Conservation (phyloP, 768 basidiomycete genomes). For the Lenzites betulinus region DNA sequence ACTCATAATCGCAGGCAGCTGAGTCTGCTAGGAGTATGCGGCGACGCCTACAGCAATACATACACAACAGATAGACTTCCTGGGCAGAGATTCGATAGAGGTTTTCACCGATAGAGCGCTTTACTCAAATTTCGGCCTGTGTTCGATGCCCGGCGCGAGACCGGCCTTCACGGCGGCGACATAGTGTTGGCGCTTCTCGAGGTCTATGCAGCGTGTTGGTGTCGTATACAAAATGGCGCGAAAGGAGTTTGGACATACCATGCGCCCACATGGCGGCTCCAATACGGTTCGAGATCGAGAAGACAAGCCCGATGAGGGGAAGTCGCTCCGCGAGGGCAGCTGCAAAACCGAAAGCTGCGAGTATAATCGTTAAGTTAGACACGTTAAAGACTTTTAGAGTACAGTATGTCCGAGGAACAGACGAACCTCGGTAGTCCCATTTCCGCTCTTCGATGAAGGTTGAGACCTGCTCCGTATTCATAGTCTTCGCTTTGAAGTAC, state of each 20-base stretch:
- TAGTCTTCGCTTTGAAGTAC: slow-evolving; percentile 86
- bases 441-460: slow-evolving; percentile 87
- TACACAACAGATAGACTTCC: too few relatives aligned
- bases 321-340: slow-evolving; percentile 81
- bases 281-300: slow-evolving; percentile 84
- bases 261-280: slow-evolving; percentile 96
- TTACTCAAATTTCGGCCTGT: slow-evolving; percentile 7
- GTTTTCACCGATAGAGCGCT: too few relatives aligned
- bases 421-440: slow-evolving; percentile 80
- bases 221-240: neutral
- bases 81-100: too few relatives aligned
- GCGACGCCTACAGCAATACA: too few relatives aligned
- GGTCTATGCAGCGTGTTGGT: slow-evolving; percentile 43
- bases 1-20: too few relatives aligned
- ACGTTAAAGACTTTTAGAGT: neutral
- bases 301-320: slow-evolving; percentile 79
- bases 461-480: slow-evolving; percentile 68
- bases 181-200: slow-evolving; percentile 60
- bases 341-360: slow-evolving; percentile 78
- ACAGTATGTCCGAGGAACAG: neutral
- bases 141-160: slow-evolving; percentile 3
- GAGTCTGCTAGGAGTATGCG: too few relatives aligned
- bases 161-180: slow-evolving; percentile 38
- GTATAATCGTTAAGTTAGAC: neutral
- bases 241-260: slow-evolving; percentile 42